Evolutionary conservation across 192 early-diverging fungal species (phyloP), one percentile per base, ranked within the genome.

Genomic region (Coemansia sp.): DNA sequence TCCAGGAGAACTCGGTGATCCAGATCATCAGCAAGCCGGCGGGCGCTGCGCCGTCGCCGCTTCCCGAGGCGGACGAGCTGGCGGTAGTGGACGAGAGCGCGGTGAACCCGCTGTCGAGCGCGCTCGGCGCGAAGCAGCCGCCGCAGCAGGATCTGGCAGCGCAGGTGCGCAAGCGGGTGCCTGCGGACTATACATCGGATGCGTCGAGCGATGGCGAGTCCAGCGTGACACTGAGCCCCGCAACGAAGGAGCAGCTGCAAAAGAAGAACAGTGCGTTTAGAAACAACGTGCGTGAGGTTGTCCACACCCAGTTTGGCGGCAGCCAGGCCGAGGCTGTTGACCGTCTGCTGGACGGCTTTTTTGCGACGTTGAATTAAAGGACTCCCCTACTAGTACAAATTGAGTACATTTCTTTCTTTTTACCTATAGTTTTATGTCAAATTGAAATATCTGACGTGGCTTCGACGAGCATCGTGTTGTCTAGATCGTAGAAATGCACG

Each of bases 1-100:
- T 77, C 21, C 63, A 48, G 2, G 31, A 58, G n/a, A 49, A 59
- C 49, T 60, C 67, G 0, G 73, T 77, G 14, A 70, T 77, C 31
- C 73, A 77, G 60, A 77, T 77, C 29, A 70, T 77, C 23, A 59
- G 52, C 28, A 65, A 61, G 45, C 60, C 73, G 16, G 51, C 56
- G 2, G 67, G 49, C 2, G 24, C 44, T 21, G 38, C 63, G 6
- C 29, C 43, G 12, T 27, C 42, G 1, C 30, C 61, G 35, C n/a
- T 53, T 3, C 32, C n/a, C 11, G 47, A 28, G 25, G 60, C 46
- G 0, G 65, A 61, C 38, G 23, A 57, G 7, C 24, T 29, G 3
- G 44, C 49, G 22, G 51, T 48, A 9, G 64, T 27, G 8, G 67
- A 65, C 5, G 57, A 40, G n/a, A 25, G 32, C 11, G 33, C 12